Percentiles rank a stretch among this genome's conserved stretches.
phyloP scores from a whole-genome alignment of 768 basidiomycete genomes.

The Calocera cornea region DNA sequence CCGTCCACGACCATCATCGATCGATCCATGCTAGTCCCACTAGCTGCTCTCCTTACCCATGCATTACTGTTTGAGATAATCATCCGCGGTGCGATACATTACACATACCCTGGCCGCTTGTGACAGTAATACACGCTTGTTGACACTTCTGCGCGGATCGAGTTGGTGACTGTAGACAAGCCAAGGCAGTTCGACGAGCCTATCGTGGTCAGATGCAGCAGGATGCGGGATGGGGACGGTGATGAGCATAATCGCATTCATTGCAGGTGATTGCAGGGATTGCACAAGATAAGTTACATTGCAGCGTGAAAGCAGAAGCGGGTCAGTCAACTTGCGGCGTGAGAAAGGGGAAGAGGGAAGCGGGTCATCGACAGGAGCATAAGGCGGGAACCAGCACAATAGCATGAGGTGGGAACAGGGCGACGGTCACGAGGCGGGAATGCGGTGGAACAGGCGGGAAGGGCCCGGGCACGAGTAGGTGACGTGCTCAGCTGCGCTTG shows the following conservation, averaged over 20 bases:
- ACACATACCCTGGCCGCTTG: neutral
- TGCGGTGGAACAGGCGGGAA: neutral
- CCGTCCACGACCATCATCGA: too few relatives aligned
- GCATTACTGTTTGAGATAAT: neutral
- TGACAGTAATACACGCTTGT: neutral
- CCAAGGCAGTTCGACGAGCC: too few relatives aligned
- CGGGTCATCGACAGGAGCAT: neutral
- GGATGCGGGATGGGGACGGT: too few relatives aligned
- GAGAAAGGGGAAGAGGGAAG: neutral
- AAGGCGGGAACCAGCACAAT: neutral
- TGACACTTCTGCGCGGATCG: neutral
- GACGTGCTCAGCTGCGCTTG: neutral
- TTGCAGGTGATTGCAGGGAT: neutral
- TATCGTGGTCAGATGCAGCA: too few relatives aligned
- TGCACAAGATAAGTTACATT: constrained; percentile 2
- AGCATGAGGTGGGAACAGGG: neutral
- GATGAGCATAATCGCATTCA: neutral
- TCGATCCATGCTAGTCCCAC: too few relatives aligned
- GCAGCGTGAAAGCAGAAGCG: neutral
- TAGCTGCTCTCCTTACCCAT: neutral
- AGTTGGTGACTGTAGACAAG: too few relatives aligned
- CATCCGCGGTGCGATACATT: neutral
- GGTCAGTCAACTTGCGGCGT: neutral
- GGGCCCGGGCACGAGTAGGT: too few relatives aligned
- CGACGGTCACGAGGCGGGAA: neutral